Evolutionary conservation across 2,329 filamentous ascomycete species (phyloP).

Genomic region (Amesomyces nigricolor): DNA sequence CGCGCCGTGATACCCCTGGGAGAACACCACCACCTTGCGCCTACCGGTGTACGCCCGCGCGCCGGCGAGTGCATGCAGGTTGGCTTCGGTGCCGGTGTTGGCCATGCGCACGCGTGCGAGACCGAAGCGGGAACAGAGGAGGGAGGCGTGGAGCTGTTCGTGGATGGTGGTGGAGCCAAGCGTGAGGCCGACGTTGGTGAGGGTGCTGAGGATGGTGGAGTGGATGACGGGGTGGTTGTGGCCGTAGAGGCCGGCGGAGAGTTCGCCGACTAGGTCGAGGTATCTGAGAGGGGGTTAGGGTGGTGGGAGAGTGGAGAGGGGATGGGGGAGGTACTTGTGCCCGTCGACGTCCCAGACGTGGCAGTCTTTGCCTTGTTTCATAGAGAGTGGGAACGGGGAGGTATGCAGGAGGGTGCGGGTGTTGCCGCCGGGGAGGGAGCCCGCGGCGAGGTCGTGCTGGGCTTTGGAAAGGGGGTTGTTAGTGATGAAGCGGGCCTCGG

Average conservation of each 20-base stretch:
- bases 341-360: constrained; percentile 31
- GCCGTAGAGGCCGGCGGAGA: constrained; percentile 60
- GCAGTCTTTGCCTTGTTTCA: constrained; percentile 27
- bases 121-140: constrained; percentile 49
- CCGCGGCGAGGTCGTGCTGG: constrained; percentile 35
- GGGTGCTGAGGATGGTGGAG: constrained; percentile 40
- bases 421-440: constrained; percentile 41
- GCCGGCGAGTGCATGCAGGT: constrained; percentile 51
- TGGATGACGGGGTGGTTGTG: constrained; percentile 55
- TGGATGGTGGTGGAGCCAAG: constrained; percentile 48
- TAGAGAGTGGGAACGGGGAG: constrained; percentile 34
- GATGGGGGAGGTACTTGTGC: constrained; percentile 24
- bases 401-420: constrained; percentile 41
- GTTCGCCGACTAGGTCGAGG: constrained; percentile 57
- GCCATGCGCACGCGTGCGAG: constrained; percentile 55
- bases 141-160: constrained; percentile 46
- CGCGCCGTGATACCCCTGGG: constrained; percentile 48
- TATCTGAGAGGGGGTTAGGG: constrained; percentile 35
- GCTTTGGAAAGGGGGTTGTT: constrained; percentile 36
- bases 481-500: constrained; percentile 31
- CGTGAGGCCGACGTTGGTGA: constrained; percentile 46
- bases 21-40: constrained; percentile 46
- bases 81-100: constrained; percentile 63
- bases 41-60: constrained; percentile 44
- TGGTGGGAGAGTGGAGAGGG: background rate